Base-by-base conservation (phyloP, 2,329 filamentous ascomycete genomes). In the Talaromyces sp. region DNA sequence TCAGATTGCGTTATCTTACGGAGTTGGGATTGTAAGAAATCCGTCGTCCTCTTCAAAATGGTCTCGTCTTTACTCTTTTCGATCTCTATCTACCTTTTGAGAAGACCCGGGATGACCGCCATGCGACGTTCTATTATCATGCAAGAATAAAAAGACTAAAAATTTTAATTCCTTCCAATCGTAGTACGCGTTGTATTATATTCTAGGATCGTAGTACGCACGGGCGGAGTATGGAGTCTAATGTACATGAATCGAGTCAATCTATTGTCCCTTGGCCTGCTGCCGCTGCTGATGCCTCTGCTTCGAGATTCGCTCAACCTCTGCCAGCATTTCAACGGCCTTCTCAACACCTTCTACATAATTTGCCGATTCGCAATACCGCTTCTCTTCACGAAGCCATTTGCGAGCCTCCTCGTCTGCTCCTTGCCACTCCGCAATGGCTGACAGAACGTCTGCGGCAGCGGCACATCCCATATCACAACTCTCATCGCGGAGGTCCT, bases 381-480 rank as follows among this genome's bases (percentile, higher is more conserved):
- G 82, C 62, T 86, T 83, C 10, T 90, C 89, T 74, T 96, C 86
- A 62, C 83, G 79, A 73, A 91, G 97, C 72, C 85, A 85, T 70
- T 82, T 83, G 71, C 84, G 83, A 1, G 94, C 93, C 69, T 90
- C 84, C 3, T 81, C 80, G 1, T 82, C 72, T 70, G 90, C 84
- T 1, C 90, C 89, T 66, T 88, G 79, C 85, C 95, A 88, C 69
- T 90, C 87, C 0, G 91, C 89, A 70, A 97, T 89, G 71, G 96
- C 91, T 27, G 88, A 94, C 62, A 97, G 85, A 74, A 96, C 96
- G 76, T 61, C 60, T 22, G 91, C 87, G 8, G 93, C 90, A 6
- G 90, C 90, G 2, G 90, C 90, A 72, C 93, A 97, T 1, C 90
- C 91, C 64, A 90, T 77, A 74, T 96, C 92, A 73, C 94, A 97